Evolutionary conservation across 176 grass and related monocot genomes (phyloP), one percentile per base, ranked within the genome.

Genomic region (Carex scoparia): DNA sequence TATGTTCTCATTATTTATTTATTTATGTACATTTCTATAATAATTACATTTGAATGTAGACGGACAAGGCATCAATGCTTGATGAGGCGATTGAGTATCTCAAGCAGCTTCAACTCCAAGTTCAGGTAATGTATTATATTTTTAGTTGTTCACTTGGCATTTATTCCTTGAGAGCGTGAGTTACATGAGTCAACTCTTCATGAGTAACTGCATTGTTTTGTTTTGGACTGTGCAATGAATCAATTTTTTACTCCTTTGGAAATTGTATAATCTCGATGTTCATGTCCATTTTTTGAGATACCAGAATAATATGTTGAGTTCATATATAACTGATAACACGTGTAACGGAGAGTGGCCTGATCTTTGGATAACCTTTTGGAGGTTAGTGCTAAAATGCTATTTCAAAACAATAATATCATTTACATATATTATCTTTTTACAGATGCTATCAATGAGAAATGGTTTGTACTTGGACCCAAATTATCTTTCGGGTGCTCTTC

Each of bases 41-140:
- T 80, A 56, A 48, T 68, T 10, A 79, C 69, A 57, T 3, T 79
- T 58, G 16, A 37, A 42, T 87, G 23, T 81, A 98, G 95, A 95
- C 94, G 16, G 95, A 98, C 86, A 98, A 95, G 89, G 95, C 93
- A 32, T 98, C 95, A 78, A 98, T 98, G 93, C 95, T 98, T 30
- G 95, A 98, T 57, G 95, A 98, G 42, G 95, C 93, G 38, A 98
- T 98, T 4, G 95, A 98, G 60, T 98, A 98, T 84, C 95, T 98
- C 57, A 98, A 98, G 82, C 95, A 98, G 40, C 90, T 98, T 44
- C 95, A 98, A 90, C 88, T 98, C 60, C 95, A 98, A 85, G 95
- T 98, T 30, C 95, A 95, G 95, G 95, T 93, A 38, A 89, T 49
- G 48, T 85, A 69, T 76, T 85, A 79, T 78, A 11, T 85, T 23